Evolutionary conservation across 768 basidiomycete species (phyloP).

Genomic region (Lactarius sp.): DNA sequence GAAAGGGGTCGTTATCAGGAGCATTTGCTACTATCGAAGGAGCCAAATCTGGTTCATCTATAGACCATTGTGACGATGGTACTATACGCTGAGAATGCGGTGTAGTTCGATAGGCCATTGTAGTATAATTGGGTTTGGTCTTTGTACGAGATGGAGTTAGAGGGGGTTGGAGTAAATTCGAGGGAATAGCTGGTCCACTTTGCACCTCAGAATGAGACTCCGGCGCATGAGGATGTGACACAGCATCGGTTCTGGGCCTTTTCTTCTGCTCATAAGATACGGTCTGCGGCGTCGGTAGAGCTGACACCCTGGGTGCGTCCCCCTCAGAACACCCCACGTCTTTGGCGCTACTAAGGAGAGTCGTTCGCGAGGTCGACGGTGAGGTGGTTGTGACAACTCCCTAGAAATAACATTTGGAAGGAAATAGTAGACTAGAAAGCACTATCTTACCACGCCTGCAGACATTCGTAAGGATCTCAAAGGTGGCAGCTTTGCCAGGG

Average conservation of each 20-base stretch:
- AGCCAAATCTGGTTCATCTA: not conserved
- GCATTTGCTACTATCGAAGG: not conserved
- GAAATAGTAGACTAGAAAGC: not conserved
- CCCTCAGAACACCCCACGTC: not conserved
- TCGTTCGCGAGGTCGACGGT: not conserved
- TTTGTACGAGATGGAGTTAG: conserved; percentile 13
- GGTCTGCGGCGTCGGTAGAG: conserved; percentile 10
- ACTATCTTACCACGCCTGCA: not conserved
- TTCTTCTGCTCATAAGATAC: not conserved
- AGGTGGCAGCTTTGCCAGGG: not conserved
- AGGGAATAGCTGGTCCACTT: not conserved
- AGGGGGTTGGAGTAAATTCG: not conserved
- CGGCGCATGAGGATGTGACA: not conserved
- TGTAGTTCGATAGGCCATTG: not conserved
- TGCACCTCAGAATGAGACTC: not conserved
- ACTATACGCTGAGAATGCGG: conserved; percentile 22
- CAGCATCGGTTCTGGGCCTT: not conserved
- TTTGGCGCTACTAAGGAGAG: not conserved
- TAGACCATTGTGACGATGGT: conserved; percentile 21
- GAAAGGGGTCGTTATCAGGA: not conserved
- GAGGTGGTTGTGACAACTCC: not conserved
- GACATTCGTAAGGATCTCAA: not conserved
- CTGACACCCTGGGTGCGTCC: not conserved
- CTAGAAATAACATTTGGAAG: not conserved
- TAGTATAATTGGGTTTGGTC: not conserved